Conservation (phyloP, 106 monocot species). For the Dactylorhiza incarnata region DNA sequence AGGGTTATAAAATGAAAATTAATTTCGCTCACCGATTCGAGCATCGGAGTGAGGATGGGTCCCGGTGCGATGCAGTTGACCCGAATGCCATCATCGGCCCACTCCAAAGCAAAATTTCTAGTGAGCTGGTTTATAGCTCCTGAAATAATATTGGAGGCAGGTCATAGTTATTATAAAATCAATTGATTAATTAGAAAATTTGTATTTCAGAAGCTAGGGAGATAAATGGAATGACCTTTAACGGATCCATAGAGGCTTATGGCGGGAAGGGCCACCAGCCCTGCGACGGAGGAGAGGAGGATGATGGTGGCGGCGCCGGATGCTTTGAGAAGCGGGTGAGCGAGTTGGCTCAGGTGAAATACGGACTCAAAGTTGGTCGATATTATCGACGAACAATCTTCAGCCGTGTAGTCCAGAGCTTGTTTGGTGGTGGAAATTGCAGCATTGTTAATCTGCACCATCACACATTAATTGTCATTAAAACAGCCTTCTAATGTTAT, state of each 20-base stretch:
- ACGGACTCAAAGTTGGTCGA: constrained; percentile 43
- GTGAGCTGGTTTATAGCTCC: constrained; percentile 12
- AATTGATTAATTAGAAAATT: not conserved
- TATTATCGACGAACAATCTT: constrained; percentile 19
- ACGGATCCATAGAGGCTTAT: constrained; percentile 8
- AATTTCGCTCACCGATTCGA: not conserved
- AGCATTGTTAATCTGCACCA: constrained; percentile 29
- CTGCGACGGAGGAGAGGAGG: constrained; percentile 14
- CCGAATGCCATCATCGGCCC: constrained; percentile 13
- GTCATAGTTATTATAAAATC: too few species aligned
- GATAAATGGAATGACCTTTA: not conserved
- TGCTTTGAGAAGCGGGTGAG: constrained; percentile 42
- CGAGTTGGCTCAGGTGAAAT: constrained; percentile 52
- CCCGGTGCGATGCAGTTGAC: constrained; percentile 12
- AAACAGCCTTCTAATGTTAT: too few species aligned
- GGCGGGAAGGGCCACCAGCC: not conserved
- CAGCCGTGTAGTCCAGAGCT: constrained; percentile 9
- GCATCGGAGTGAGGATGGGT: not conserved
- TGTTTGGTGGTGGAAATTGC: constrained; percentile 14
- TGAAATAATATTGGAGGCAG: not conserved
- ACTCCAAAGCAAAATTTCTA: constrained; percentile 11
- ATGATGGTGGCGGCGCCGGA: constrained; percentile 11
- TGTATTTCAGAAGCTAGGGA: too few species aligned
- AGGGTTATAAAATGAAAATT: not conserved
- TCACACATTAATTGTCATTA: too few species aligned